Evolutionary conservation across 2,329 filamentous ascomycete genomes (phyloP), one percentile per base, ranked within the genome.

Genomic region (Dothideomycetes sp.): DNA sequence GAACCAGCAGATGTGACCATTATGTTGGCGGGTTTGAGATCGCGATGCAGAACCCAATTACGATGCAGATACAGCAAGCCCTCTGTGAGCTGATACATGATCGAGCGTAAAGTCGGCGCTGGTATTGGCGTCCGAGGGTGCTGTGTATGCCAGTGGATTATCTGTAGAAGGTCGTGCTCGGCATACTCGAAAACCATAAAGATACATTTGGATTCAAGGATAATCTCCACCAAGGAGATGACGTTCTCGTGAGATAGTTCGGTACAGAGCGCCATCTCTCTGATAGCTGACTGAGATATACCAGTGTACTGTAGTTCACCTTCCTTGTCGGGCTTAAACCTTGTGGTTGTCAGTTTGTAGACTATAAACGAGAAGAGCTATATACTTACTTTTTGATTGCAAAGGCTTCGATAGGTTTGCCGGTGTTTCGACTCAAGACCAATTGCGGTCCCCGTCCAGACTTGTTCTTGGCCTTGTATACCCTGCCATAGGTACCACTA

Each of bases 141-240:
- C 59, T 94, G 82, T 1, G 84, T 94, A 63, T 98, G 91, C 59
- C 96, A 88, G 59, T 98, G 91, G 51, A 98, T 95, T 59, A 98
- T 96, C 61, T 98, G 91, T 4, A 98, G 71, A 25, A 98, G 68
- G 62, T 98, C 91, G 61, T 98, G 91, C 63, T 98, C 91, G 51
- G 91, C 91, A 61, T 94, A 98, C 62, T 96, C 91, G 53, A 98
- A 96, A 2, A 98, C 88, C 83, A 98, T 98, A 64, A 88, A 98
- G 60, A 98, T 96, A 66, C 88, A 95, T 67, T 96, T 96, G 62
- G 94, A 88, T 64, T 98, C 89, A 3, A 98, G 72, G 54, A 98
- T 94, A 54, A 94, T 96, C 64, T 98, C 91, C 47, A 89, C 79
- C 1, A 95, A 76, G 45, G 82, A 79, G 50, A 98, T 89, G 23